These are phyloP conservation scores for Sporobolomyces pararoseus DNA, from an alignment of 768 basidiomycete species.

Conservation along the genomic window DNA sequence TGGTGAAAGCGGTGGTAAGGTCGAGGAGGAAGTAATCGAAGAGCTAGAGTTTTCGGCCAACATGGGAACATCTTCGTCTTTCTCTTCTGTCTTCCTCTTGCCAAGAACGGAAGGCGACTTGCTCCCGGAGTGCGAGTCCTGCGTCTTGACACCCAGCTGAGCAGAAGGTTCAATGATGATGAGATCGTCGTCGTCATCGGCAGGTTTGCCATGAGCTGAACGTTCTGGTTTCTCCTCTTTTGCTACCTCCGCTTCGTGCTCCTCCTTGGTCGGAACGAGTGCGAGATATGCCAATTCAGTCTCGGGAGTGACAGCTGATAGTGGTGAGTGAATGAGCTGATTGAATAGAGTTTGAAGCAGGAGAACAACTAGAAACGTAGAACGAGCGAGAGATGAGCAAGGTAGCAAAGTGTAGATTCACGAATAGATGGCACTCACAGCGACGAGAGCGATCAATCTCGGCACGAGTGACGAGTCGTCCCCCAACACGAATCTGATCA, in stretches of 20 bases:
- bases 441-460: slow-evolving; percentile 80
- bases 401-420: neutral
- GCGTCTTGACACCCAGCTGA: neutral
- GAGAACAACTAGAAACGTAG: slow-evolving; percentile 68
- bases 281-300: slow-evolving; percentile 86
- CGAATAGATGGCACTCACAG: slow-evolving; percentile 56
- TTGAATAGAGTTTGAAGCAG: slow-evolving; percentile 75
- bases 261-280: slow-evolving; percentile 81
- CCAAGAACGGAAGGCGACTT: slow-evolving; percentile 39
- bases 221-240: neutral
- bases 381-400: slow-evolving; percentile 4
- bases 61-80: slow-evolving; percentile 12
- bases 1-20: neutral
- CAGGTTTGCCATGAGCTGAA: neutral
- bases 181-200: slow-evolving; percentile 3
- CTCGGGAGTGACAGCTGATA: slow-evolving; percentile 71
- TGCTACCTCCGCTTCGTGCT: slow-evolving; percentile 54
- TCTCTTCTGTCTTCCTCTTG: slow-evolving; percentile 36
- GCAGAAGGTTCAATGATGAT: slow-evolving; percentile 14
- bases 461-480: slow-evolving; percentile 70
- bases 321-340: slow-evolving; percentile 65
- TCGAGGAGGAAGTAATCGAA: neutral
- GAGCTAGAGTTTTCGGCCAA: neutral
- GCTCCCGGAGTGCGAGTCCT: neutral
- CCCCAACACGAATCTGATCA: slow-evolving; percentile 74